Percentiles rank a stretch among this genome's conserved stretches.
Conservation (phyloP, 2,329 filamentous ascomycete species). For the Erysiphe pulchra region DNA sequence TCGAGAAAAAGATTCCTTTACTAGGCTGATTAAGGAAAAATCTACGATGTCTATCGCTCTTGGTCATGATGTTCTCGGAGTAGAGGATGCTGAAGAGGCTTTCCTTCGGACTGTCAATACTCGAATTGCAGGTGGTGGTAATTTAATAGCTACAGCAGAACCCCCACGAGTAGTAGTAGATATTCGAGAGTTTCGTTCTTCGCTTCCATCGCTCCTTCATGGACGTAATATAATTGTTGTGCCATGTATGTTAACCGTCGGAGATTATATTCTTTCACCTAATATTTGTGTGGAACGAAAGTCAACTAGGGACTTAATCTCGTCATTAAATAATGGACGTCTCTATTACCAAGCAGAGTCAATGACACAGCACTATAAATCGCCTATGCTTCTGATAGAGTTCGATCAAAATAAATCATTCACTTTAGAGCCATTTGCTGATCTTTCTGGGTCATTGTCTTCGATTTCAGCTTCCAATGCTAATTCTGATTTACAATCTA, state of each 20-base stretch:
- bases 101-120: constrained; percentile 94
- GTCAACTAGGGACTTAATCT: constrained; percentile 71
- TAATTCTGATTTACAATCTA: constrained; percentile 62
- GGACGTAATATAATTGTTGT: constrained; percentile 71
- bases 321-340: constrained; percentile 73
- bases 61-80: constrained; percentile 39
- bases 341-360: constrained; percentile 79
- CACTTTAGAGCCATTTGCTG: constrained; percentile 62
- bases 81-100: constrained; percentile 64
- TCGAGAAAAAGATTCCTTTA: constrained; percentile 92
- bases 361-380: constrained; percentile 85
- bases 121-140: constrained; percentile 78
- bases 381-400: constrained; percentile 79
- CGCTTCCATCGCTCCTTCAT: constrained; percentile 72
- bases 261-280: constrained; percentile 83
- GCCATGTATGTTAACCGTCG: constrained; percentile 87
- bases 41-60: constrained; percentile 79
- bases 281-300: constrained; percentile 88
- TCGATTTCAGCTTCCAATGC: constrained; percentile 33
- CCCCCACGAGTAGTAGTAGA: constrained; percentile 85
- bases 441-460: constrained; percentile 32
- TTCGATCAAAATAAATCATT: constrained; percentile 96
- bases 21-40: constrained; percentile 79
- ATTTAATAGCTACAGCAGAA: constrained; percentile 56
- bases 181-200: constrained; percentile 85